Evolutionary conservation across 192 early-diverging fungal species (phyloP).

Genomic region (Linnemannia exigua): DNA sequence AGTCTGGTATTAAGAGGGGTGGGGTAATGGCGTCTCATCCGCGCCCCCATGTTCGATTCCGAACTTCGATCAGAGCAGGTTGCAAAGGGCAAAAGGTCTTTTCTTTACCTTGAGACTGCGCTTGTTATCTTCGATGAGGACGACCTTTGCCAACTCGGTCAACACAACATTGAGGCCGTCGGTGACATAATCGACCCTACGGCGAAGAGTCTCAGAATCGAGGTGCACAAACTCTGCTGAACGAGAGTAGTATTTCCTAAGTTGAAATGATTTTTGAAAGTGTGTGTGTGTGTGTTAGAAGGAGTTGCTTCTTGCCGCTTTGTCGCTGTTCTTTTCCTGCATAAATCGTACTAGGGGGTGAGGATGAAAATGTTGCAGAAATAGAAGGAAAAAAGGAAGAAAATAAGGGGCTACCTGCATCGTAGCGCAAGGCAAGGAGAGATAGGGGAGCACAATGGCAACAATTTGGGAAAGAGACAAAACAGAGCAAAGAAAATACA

Average conservation of each 20-base stretch:
- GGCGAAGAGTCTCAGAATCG: conserved; percentile 33
- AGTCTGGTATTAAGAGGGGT: too few relatives aligned
- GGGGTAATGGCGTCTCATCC: too few relatives aligned
- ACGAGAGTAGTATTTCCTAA: conserved; percentile 48
- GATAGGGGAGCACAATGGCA: background rate
- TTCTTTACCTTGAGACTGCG: conserved; percentile 36
- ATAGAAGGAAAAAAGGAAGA: background rate
- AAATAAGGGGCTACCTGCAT: background rate
- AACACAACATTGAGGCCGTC: conserved; percentile 53
- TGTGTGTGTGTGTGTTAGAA: background rate
- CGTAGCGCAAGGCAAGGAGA: background rate
- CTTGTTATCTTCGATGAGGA: conserved; percentile 51
- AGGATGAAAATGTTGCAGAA: background rate
- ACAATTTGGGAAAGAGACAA: too few relatives aligned
- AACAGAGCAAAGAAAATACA: background rate
- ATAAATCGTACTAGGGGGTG: background rate
- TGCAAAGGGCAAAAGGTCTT: background rate
- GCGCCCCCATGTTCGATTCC: too few relatives aligned
- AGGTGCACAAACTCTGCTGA: conserved; percentile 46
- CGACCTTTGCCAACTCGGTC: conserved; percentile 50
- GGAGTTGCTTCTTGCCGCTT: background rate
- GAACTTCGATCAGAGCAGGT: too few relatives aligned
- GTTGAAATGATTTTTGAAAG: background rate
- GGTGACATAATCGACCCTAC: conserved; percentile 35
- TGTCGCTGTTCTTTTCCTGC: background rate